Evolutionary conservation across 768 basidiomycete genomes (phyloP).

Genomic region (Austroboletus eburneus): DNA sequence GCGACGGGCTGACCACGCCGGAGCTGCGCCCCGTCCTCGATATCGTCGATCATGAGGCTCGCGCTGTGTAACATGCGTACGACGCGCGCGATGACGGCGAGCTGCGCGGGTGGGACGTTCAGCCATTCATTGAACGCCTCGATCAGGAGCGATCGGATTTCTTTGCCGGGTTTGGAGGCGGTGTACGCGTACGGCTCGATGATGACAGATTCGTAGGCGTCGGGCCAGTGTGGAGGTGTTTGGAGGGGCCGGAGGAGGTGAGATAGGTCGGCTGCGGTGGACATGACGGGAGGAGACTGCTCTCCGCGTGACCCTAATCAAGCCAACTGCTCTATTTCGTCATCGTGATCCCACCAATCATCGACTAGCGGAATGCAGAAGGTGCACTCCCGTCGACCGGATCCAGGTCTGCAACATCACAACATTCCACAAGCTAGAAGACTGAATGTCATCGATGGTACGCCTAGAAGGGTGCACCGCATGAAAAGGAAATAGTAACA

Average conservation of each 20-base stretch:
- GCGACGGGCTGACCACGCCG: constrained; percentile 83
- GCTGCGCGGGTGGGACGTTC: constrained; percentile 66
- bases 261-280: constrained; percentile 11
- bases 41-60: constrained; percentile 93
- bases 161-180: constrained; percentile 84
- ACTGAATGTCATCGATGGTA: no score
- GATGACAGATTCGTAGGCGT: constrained; percentile 36
- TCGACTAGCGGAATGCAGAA: no score
- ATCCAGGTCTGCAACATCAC: no score
- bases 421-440: no score
- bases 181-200: constrained; percentile 89
- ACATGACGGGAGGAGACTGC: constrained; percentile 1
- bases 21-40: constrained; percentile 87
- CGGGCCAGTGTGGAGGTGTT: constrained; percentile 31
- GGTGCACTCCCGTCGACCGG: no score
- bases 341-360: constrained; percentile 40
- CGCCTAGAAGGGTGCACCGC: no score
- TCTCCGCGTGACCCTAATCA: no score
- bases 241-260: constrained; percentile 17
- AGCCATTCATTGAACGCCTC: constrained; percentile 95
- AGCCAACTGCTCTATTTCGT: no score
- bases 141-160: constrained; percentile 82
- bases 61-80: constrained; percentile 95
- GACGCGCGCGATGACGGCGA: constrained; percentile 70
- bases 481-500: no score